phyloP scores from a whole-genome alignment of 768 basidiomycete species.

The Lactarius hatsudake region DNA sequence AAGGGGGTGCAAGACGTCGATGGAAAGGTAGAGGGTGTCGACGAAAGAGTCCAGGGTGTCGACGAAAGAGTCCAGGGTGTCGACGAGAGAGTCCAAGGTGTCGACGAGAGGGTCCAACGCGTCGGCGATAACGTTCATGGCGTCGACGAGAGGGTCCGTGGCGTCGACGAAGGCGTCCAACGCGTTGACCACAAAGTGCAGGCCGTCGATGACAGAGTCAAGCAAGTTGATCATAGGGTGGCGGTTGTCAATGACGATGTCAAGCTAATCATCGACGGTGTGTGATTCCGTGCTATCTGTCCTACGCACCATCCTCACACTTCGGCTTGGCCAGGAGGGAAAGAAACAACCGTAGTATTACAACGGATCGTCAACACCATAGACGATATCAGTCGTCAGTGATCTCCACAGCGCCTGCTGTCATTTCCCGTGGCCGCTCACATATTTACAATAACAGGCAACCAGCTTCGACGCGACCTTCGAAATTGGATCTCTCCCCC shows the following conservation, averaged over 20 bases:
- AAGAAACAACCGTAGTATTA: neutral
- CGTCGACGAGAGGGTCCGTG: too few relatives aligned
- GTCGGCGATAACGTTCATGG: too few relatives aligned
- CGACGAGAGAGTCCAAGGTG: too few relatives aligned
- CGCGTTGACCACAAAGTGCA: neutral
- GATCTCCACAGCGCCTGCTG: neutral
- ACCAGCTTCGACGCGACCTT: neutral
- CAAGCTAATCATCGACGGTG: neutral
- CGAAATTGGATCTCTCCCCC: conserved; percentile 5
- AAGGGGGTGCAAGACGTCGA: neutral
- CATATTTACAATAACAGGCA: neutral
- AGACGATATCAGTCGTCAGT: neutral
- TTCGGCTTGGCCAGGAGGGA: neutral
- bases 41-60: too few relatives aligned
- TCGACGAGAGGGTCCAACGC: too few relatives aligned
- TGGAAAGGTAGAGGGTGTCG: too few relatives aligned
- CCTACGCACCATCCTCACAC: neutral
- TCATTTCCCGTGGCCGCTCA: neutral
- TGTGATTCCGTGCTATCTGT: neutral
- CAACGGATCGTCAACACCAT: neutral
- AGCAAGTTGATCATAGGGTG: neutral
- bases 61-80: too few relatives aligned
- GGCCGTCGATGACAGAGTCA: neutral
- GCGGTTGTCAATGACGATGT: neutral
- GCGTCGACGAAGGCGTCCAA: too few relatives aligned